Base-by-base conservation (phyloP, 1,139 yeast genomes). In the Wickerhamiella pararugosa region DNA sequence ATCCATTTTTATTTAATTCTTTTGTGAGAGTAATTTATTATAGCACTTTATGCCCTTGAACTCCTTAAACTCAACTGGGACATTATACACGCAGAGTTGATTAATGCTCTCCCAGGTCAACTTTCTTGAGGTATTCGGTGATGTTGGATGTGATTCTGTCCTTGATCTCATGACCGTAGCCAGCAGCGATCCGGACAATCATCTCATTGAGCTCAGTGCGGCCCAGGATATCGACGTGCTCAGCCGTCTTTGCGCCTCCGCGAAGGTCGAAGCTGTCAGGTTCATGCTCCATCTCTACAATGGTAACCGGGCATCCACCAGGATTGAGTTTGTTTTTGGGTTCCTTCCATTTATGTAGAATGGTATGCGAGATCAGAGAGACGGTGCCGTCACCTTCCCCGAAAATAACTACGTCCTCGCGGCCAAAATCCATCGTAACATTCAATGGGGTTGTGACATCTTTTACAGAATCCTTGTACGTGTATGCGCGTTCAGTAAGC, bases 311-410 rank as follows among this genome's bases (percentile, higher is more conserved):
- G 3, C 75, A 63, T 27, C 72, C 70, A 1, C 81, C 93, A 1
- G 98, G 98, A 57, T 90, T 90, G 65, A 73, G 87, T 46, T 80
- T 69, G 35, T 82, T 76, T 32, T 60, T 63, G 1, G 70, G 70
- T 52, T 79, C 76, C 52, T 79, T 77, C 97, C 97, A 87, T 55
- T 81, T 79, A 55, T 87, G 95, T 52, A 75, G 71, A 70, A 73
- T 72, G 9, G 83, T 55, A 53, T 90, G 97, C 1, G 96, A 79
- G 51, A 86, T 61, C 25, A 90, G 58, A 5, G 95, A 83, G 5
- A 90, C 83, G 0, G 98, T 90, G 2, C 98, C 98, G 58, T 90
- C 98, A 25, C 98, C 98, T 56, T 90, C 95, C 1, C 94, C 82
- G 57, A 83, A 67, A 36, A 69, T 69, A 1, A 90, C 95, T 4